Percentiles rank a stretch among this genome's conserved stretches.
Evolutionary conservation across 1,139 yeast species (phyloP).

Genomic region (Arxiozyma telluris): DNA sequence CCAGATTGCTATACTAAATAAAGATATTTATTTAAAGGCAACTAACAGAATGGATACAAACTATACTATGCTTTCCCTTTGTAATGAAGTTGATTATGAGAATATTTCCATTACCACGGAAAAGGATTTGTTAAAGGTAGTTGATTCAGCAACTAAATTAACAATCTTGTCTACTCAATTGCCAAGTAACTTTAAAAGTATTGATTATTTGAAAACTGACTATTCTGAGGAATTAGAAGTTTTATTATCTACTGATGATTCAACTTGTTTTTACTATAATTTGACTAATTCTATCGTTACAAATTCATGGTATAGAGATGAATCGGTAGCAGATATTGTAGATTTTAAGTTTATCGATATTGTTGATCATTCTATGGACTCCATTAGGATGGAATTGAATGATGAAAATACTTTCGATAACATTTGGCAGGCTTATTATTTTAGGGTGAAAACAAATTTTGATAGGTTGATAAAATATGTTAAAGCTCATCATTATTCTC

Average conservation of each 20-base stretch:
- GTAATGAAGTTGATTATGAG: neutral
- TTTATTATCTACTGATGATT: slow-evolving; percentile 12
- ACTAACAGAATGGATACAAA: neutral
- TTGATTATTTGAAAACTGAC: slow-evolving; percentile 5
- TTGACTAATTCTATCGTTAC: slow-evolving; percentile 22
- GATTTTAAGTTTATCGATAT: slow-evolving; percentile 37
- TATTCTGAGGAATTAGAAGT: slow-evolving; percentile 9
- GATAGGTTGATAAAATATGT: slow-evolving; percentile 13
- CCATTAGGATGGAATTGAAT: slow-evolving; percentile 33
- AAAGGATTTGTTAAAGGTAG: neutral
- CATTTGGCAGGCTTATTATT: slow-evolving; percentile 35
- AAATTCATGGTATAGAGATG: slow-evolving; percentile 33
- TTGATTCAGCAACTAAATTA: slow-evolving; percentile 1
- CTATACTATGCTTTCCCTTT: neutral
- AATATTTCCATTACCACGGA: neutral
- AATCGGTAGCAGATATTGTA: slow-evolving; percentile 34
- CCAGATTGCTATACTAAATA: neutral
- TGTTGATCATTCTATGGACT: slow-evolving; percentile 28
- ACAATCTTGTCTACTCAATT: neutral
- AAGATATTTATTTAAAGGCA: neutral
- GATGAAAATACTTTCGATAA: slow-evolving; percentile 33
- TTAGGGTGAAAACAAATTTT: slow-evolving; percentile 36
- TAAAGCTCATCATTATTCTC: too few species aligned
- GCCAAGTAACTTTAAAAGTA: neutral
- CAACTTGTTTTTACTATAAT: slow-evolving; percentile 17